These are phyloP conservation scores for Hyphopichia pseudoburtonii DNA, from an alignment of 1,139 yeast genomes.

Conservation along the genomic window DNA sequence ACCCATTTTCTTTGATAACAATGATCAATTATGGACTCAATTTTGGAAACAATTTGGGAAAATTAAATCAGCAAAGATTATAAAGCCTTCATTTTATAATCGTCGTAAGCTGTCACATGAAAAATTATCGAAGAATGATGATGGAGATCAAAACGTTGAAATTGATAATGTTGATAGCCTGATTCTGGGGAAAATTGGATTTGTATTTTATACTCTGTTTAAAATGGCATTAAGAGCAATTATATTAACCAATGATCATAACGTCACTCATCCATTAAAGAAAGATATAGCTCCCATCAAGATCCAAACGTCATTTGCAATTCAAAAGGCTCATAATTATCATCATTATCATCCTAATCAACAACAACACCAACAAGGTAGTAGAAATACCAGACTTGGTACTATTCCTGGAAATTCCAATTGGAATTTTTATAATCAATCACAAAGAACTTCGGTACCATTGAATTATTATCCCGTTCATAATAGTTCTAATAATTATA, in stretches of 20 bases:
- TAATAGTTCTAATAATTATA: slow-evolving; percentile 5
- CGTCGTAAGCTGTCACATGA: too few relatives aligned
- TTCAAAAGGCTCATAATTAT: slow-evolving; percentile 25
- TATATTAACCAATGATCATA: slow-evolving; percentile 36
- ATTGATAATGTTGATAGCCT: too few relatives aligned
- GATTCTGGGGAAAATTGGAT: slow-evolving; percentile 43
- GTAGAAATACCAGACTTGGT: background rate
- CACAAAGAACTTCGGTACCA: slow-evolving; percentile 9
- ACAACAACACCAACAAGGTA: background rate
- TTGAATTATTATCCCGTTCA: slow-evolving; percentile 7
- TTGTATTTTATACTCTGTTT: slow-evolving; percentile 38
- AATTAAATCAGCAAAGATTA: slow-evolving; percentile 46
- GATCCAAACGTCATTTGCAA: slow-evolving; percentile 44
- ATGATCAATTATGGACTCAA: slow-evolving; percentile 37
- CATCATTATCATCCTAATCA: background rate
- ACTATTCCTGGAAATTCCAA: background rate
- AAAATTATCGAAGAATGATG: slow-evolving; percentile 14
- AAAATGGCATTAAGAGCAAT: slow-evolving; percentile 43
- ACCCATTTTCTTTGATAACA: slow-evolving; percentile 41
- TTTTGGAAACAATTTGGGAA: slow-evolving; percentile 45
- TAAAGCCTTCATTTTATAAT: slow-evolving; percentile 42
- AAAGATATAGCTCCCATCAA: slow-evolving; percentile 18
- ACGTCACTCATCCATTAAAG: slow-evolving; percentile 13
- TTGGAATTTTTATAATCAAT: background rate
- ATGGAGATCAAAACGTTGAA: too few relatives aligned